Evolutionary conservation across 148 eudicot genomes (phyloP), one percentile per base, ranked within the genome.

Genomic region (Rhododendron ovatum): DNA sequence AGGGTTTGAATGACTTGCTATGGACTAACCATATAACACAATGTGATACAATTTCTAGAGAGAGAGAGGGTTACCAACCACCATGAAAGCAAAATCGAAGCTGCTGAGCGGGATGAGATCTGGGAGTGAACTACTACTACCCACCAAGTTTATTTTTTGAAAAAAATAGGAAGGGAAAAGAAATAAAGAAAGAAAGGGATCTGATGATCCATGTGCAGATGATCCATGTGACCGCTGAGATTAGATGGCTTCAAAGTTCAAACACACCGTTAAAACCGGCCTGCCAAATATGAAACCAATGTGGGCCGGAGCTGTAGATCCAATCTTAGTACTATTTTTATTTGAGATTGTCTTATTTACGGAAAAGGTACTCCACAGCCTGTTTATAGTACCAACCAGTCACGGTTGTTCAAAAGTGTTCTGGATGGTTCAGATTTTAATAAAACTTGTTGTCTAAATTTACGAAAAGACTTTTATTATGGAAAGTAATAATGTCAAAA

Each of bases 11-110:
- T 4, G 13, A 74, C 47, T 39, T 5, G 41, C 14, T 48, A 84
- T 51, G 87, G 37, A 37, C 39, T 82, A 69, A 24, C 59, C 3
- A 55, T 30, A 11, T 37, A 63, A 63, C 35, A 9, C 86, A 84
- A 33, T 55, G 80, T 24, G 63, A 33, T 39, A 22, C n/a, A 14
- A 26, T 43, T 82, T 63, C 69, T 30, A 43, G 82, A 37, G 82
- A 28, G 53, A 26, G 59, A 37, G 81, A 45, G n/a, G 81, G 53
- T 71, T 74, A 35, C 59, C 61, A 74, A 61, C 81, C 24, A 69
- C 50, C 81, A 75, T 45, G 88, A 89, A 86, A 86, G 90, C 80
- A 80, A 86, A 81, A 89, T 73, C 75, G 28, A 35, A 86, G 84
- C 84, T 84, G 81, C 57, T 77, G 48, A 48, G 84, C 20, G 79